Evolutionary conservation across 2,329 filamentous ascomycete genomes (phyloP).

Genomic region (Dothideomycetes sp.): DNA sequence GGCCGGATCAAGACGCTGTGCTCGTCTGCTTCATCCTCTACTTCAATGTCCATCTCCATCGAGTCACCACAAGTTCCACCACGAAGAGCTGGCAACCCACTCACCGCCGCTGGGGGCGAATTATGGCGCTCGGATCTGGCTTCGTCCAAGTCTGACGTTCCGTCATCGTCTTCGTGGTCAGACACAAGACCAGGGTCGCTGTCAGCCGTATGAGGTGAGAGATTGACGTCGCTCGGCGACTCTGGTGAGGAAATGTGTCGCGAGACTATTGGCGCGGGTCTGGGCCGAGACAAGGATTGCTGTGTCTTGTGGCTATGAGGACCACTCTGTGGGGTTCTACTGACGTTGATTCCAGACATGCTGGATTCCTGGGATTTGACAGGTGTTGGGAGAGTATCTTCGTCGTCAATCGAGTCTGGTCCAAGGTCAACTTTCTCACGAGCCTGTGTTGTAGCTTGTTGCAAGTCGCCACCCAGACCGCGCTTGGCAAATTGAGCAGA

Average conservation of each 20-base stretch:
- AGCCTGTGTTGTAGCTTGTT: conserved; percentile 22
- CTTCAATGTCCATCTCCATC: conserved; percentile 29
- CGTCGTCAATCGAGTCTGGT: conserved; percentile 17
- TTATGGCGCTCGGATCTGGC: conserved; percentile 18
- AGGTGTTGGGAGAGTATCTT: no score
- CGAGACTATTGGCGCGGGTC: conserved; percentile 24
- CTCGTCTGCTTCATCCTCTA: conserved; percentile 27
- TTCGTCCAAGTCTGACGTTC: conserved; percentile 25
- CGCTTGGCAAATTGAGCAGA: conserved; percentile 32
- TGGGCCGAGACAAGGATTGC: conserved; percentile 21
- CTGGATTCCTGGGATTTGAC: no score
- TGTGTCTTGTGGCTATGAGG: conserved; percentile 24
- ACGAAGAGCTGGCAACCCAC: conserved; percentile 4
- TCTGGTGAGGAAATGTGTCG: conserved; percentile 20
- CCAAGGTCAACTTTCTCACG: conserved; percentile 27
- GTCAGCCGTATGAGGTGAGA: conserved; percentile 40
- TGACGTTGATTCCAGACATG: neutral
- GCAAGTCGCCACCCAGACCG: conserved; percentile 32
- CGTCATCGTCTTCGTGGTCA: conserved; percentile 42
- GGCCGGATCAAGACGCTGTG: conserved; percentile 27
- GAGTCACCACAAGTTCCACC: conserved; percentile 21
- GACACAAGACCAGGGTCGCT: conserved; percentile 42
- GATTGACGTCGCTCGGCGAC: conserved; percentile 26
- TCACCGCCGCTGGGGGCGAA: conserved; percentile 21
- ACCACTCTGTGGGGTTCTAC: conserved; percentile 15